These are phyloP conservation scores for Graphilbum fragrans DNA, from an alignment of 2,329 filamentous ascomycete species.

Conservation along the genomic window DNA sequence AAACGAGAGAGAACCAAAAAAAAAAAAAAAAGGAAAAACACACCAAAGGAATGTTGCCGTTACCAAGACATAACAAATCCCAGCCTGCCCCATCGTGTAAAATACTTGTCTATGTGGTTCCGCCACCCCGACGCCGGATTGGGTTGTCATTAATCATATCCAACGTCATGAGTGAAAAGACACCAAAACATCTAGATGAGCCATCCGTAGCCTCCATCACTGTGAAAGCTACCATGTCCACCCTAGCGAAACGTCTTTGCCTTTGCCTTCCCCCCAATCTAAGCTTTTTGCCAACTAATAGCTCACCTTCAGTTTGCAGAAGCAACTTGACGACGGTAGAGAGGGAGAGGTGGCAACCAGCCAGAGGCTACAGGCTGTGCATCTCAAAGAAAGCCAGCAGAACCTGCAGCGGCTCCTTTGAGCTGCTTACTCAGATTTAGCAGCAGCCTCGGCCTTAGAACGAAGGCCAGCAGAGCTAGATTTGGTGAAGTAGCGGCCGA, in stretches of 20 bases:
- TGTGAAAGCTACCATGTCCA: too few species aligned
- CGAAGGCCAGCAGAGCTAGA: constrained; percentile 70
- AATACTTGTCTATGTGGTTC: constrained; percentile 3
- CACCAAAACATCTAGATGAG: not conserved
- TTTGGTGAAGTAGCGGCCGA: constrained; percentile 77
- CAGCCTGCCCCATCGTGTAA: not conserved
- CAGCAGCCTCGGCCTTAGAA: constrained; percentile 69
- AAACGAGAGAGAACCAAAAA: constrained; percentile 4
- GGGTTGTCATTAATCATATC: constrained; percentile 15
- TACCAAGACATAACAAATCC: constrained; percentile 2
- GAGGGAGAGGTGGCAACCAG: too few species aligned
- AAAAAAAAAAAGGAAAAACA: not conserved
- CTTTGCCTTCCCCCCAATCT: not conserved
- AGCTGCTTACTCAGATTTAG: constrained; percentile 42
- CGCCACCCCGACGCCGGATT: constrained; percentile 11
- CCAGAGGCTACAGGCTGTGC: not conserved
- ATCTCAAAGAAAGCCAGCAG: not conserved
- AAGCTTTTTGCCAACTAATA: not conserved
- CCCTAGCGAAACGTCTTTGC: not conserved
- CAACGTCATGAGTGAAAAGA: constrained; percentile 11
- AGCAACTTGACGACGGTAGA: too few species aligned
- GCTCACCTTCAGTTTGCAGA: too few species aligned
- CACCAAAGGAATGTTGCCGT: constrained; percentile 2
- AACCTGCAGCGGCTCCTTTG: not conserved
- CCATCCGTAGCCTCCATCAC: not conserved